Evolutionary conservation across 1,139 yeast species (phyloP).

Genomic region (Yamadazyma dendronema): DNA sequence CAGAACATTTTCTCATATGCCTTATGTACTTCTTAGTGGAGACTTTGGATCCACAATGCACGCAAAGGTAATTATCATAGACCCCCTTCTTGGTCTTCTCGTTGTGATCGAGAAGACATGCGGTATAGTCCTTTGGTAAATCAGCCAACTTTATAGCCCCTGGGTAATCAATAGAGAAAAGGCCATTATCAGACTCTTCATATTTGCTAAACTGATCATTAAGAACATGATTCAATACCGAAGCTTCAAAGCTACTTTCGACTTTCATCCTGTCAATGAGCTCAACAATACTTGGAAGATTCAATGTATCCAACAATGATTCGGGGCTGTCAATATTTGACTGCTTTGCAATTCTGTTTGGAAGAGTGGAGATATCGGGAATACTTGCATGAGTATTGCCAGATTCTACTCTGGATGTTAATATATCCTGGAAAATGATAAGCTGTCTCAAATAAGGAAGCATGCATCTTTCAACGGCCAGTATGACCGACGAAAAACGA

Average conservation of each 20-base stretch:
- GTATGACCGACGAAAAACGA: background rate
- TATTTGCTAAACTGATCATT: background rate
- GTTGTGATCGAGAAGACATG: constrained; percentile 27
- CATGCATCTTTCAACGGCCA: constrained; percentile 27
- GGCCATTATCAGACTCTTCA: background rate
- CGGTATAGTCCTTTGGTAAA: constrained; percentile 35
- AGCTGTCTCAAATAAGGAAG: constrained; percentile 39
- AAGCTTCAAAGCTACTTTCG: background rate
- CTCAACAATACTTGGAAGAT: constrained; percentile 13
- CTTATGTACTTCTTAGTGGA: constrained; percentile 14
- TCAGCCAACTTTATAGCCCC: constrained; percentile 39
- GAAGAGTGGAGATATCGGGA: constrained; percentile 18
- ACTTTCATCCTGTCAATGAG: constrained; percentile 5
- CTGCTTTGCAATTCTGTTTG: constrained; percentile 18
- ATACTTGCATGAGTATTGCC: constrained; percentile 24
- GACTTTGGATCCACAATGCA: constrained; percentile 29
- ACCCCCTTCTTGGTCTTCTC: constrained; percentile 16
- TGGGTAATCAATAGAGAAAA: constrained; percentile 33
- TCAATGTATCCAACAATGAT: constrained; percentile 11
- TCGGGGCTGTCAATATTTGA: constrained; percentile 19
- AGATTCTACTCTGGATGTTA: constrained; percentile 26
- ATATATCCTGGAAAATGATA: constrained; percentile 32
- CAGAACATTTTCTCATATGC: constrained; percentile 28
- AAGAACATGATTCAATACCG: background rate
- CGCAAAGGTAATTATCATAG: constrained; percentile 31